phyloP scores from a whole-genome alignment of 352 stramenopile species.

The Pythium guiyangense region DNA sequence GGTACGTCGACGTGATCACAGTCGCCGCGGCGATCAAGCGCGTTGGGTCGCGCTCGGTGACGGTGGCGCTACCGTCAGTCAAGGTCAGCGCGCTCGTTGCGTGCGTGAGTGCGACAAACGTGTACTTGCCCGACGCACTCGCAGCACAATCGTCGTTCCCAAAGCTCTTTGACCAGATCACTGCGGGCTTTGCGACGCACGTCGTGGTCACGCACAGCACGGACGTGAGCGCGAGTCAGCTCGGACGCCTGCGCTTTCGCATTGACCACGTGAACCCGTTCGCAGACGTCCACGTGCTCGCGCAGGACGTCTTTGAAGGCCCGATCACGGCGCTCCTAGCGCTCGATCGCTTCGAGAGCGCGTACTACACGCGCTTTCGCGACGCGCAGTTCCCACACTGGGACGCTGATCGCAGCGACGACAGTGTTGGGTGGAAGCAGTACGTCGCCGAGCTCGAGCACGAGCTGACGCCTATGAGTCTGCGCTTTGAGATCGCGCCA shows the following conservation, averaged over 20 bases:
- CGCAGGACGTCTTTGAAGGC: constrained; percentile 58
- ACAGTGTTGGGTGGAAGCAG: constrained; percentile 8
- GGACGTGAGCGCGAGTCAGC: constrained; percentile 28
- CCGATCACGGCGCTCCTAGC: constrained; percentile 45
- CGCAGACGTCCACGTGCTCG: constrained; percentile 60
- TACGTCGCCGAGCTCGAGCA: constrained; percentile 31
- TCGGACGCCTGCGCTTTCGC: constrained; percentile 56
- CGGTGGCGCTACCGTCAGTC: constrained; percentile 14
- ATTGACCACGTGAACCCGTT: constrained; percentile 72
- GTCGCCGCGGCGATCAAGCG: constrained; percentile 38
- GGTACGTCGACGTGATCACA: constrained; percentile 54
- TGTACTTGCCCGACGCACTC: constrained; percentile 44
- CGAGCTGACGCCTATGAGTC: constrained; percentile 18
- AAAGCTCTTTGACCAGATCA: constrained; percentile 67
- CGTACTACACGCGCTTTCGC: constrained; percentile 53
- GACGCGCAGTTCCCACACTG: constrained; percentile 40
- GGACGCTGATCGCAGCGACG: constrained; percentile 6
- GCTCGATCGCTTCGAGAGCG: constrained; percentile 53
- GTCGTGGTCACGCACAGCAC: constrained; percentile 49
- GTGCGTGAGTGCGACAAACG: constrained; percentile 47
- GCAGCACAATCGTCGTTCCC: constrained; percentile 36
- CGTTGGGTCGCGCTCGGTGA: background rate
- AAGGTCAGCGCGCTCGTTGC: constrained; percentile 47
- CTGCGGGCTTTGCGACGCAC: constrained; percentile 56
- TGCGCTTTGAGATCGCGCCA: constrained; percentile 42